Percentiles rank a stretch among this genome's conserved stretches.
Conservation (phyloP, 345 rosid species). For the Stellera chamaejasme region DNA sequence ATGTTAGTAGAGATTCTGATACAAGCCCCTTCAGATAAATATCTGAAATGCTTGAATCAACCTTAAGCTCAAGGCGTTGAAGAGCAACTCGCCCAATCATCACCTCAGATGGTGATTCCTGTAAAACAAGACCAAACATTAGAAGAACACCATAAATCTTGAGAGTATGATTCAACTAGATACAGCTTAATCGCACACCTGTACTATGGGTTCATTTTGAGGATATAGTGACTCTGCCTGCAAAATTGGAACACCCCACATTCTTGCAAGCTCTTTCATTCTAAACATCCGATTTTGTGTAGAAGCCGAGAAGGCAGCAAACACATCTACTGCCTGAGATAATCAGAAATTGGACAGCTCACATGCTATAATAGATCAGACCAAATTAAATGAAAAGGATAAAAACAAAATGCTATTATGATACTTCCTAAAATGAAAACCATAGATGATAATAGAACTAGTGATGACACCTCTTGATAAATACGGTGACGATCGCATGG, state of each 20-base stretch:
- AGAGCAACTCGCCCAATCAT: constrained; percentile 75
- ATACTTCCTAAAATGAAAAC: background rate
- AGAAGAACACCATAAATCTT: background rate
- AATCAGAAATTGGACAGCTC: constrained; percentile 4
- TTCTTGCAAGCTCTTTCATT: constrained; percentile 48
- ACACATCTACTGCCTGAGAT: constrained; percentile 72
- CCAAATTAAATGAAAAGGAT: constrained; percentile 1
- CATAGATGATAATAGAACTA: too few species aligned
- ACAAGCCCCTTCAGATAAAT: constrained; percentile 9
- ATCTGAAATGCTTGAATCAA: constrained; percentile 25
- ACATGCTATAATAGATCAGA: constrained; percentile 3
- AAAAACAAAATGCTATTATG: background rate
- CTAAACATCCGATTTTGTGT: constrained; percentile 35
- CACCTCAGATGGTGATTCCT: constrained; percentile 41
- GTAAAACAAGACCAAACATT: constrained; percentile 20
- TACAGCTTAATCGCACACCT: constrained; percentile 32
- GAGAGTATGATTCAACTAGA: constrained; percentile 11
- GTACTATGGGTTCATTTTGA: constrained; percentile 54
- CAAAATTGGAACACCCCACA: constrained; percentile 52
- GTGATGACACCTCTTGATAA: constrained; percentile 60
- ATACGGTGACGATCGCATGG: constrained; percentile 39
- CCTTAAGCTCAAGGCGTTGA: constrained; percentile 38
- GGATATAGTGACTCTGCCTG: constrained; percentile 34
- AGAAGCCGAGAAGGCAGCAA: constrained; percentile 53
- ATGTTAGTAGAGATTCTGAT: constrained; percentile 17